Conservation (phyloP, 1,139 yeast species). For the Geotrichum restrictum region DNA sequence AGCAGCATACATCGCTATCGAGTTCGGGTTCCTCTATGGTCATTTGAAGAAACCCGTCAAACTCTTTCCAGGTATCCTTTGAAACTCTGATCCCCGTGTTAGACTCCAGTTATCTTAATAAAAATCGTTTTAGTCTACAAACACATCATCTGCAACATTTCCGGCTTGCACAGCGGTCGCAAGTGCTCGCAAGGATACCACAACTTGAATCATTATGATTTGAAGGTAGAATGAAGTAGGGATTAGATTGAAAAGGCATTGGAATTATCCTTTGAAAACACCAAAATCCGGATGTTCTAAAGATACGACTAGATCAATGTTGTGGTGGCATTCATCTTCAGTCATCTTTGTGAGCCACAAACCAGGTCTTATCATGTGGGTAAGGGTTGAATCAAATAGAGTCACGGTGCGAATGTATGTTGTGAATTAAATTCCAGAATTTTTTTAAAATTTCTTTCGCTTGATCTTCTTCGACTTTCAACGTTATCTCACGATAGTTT, state of each 20-base stretch:
- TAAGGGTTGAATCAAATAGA: neutral
- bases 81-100: constrained; percentile 8
- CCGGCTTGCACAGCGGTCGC: constrained; percentile 15
- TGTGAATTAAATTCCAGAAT: constrained; percentile 5
- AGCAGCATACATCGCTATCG: constrained; percentile 8
- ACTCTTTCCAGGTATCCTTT: constrained; percentile 8
- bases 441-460: neutral
- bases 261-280: too few species aligned
- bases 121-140: neutral
- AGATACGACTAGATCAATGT: neutral
- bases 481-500: neutral
- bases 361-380: constrained; percentile 14
- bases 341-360: constrained; percentile 5
- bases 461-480: neutral
- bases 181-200: constrained; percentile 1
- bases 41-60: constrained; percentile 8
- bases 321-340: neutral
- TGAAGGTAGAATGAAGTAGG: too few species aligned
- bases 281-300: neutral
- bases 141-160: constrained; percentile 11
- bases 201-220: neutral
- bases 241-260: neutral
- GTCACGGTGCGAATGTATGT: neutral
- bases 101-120: too few species aligned
- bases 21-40: constrained; percentile 14